Percentiles rank a stretch among this genome's conserved stretches.
These are phyloP conservation scores for Aspergillus intermedius DNA, from an alignment of 2,329 filamentous ascomycete species.

Conservation along the genomic window DNA sequence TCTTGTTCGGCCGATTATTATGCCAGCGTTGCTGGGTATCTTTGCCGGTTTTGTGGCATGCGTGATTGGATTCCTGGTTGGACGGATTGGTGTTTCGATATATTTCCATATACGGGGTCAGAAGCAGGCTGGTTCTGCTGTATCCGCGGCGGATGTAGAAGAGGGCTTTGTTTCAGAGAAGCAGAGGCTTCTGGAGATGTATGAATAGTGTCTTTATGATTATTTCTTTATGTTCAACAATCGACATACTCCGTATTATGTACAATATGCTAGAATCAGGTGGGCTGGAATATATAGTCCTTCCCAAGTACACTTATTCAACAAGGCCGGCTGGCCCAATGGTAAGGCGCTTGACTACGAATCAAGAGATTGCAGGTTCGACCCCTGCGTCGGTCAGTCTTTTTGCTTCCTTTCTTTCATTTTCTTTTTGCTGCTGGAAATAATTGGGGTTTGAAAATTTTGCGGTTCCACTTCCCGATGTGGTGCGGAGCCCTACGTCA, in stretches of 20 bases:
- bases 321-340: constrained; percentile 38
- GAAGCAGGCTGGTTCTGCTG: neutral
- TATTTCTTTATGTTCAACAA: no score
- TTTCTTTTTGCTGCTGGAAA: neutral
- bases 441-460: no score
- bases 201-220: neutral
- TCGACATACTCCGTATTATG: no score
- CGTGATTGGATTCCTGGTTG: constrained; percentile 33
- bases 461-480: no score
- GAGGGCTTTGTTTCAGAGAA: constrained; percentile 13
- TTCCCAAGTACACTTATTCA: no score
- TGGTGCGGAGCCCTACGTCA: no score
- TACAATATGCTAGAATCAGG: no score
- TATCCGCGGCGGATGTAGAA: constrained; percentile 3
- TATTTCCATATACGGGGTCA: constrained; percentile 4
- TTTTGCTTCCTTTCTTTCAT: constrained; percentile 10
- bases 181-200: constrained; percentile 2
- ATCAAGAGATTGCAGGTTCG: constrained; percentile 49
- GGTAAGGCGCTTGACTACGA: constrained; percentile 49
- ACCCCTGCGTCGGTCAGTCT: constrained; percentile 33
- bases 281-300: neutral
- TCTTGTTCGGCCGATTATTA: constrained; percentile 29
- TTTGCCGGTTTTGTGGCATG: constrained; percentile 32
- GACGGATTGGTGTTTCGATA: constrained; percentile 14
- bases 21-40: constrained; percentile 35